Evolutionary conservation across 495 filamentous ascomycete species (phyloP), one percentile per base, ranked within the genome.

Genomic region (Sordaria brevicollis): DNA sequence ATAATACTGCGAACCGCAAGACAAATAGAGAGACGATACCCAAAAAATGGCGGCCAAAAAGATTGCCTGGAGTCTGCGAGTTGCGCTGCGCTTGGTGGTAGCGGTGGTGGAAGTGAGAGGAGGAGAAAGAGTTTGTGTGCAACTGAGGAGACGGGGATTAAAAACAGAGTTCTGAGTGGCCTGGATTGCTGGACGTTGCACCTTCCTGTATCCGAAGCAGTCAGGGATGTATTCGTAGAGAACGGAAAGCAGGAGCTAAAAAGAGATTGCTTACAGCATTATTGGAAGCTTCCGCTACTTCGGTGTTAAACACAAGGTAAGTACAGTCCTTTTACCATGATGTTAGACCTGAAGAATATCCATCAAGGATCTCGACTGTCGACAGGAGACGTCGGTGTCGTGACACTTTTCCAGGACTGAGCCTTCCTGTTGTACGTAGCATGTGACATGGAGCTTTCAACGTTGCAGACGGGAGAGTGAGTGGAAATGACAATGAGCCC

Each of bases 31-130:
- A 73, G 70, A 71, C 65, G 66, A 75, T 76, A 76, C 67, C 66
- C 62, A 72, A 71, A 65, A 72, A 72, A 65, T 76, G 49, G 49
- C 49, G 75, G 70, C 74, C 75, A 76, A 76, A 73, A 76, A 76
- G 69, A 68, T 65, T n/a, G 71, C 68, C 68, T 69, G 75, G 70
- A 62, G 49, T 62, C 49, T 62, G 49, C 49, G 49, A 62, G 49
- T 62, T 62, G 25, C 49, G 49, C 49, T 62, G 11, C 49, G 49
- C 49, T 62, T 62, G 25, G 25, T 62, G 49, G 49, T 62, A 62
- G 49, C 33, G 49, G 49, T 62, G 13, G 49, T 62, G 13, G 49
- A 29, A 1, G 49, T 8, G 49, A 31, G 49, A 62, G 33, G 49
- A 62, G 25, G 49, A 17, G 17, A 29, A 62, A 17, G 49, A 31